Percentiles rank a stretch among this genome's conserved stretches.
Conservation (phyloP, 257 asterid species). For the Ophiorrhiza pumila region DNA sequence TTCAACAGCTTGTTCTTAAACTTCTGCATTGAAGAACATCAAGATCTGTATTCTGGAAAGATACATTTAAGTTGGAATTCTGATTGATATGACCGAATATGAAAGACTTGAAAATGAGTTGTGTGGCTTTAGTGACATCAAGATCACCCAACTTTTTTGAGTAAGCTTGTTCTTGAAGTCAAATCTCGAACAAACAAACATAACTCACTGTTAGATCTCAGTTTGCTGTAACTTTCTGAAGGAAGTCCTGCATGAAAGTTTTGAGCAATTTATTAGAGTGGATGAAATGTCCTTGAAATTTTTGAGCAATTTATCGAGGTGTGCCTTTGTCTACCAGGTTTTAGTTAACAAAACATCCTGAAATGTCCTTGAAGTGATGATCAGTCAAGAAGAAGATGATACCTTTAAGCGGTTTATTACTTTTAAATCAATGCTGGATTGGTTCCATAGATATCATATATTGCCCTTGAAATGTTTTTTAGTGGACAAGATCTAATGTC, state of each 20-base stretch:
- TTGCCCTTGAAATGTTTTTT: background rate
- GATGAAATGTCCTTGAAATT: background rate
- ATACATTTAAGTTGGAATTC: background rate
- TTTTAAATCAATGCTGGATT: background rate
- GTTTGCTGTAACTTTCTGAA: background rate
- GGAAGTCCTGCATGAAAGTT: background rate
- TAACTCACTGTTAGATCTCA: background rate
- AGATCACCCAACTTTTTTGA: background rate
- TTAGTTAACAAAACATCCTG: background rate
- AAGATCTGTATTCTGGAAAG: background rate
- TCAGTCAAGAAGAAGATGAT: background rate
- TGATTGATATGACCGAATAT: background rate
- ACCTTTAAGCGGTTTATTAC: background rate
- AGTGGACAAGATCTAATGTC: no score
- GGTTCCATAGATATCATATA: background rate
- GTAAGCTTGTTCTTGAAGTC: background rate
- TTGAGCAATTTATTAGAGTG: background rate
- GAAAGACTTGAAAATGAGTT: background rate
- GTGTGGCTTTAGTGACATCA: background rate
- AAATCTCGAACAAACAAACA: background rate
- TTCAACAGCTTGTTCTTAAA: background rate
- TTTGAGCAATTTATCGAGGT: background rate
- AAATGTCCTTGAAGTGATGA: background rate
- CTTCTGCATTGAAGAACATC: background rate
- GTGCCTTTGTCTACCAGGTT: background rate